Conservation (phyloP, 352 stramenopile species). For the Pythium oligandrum region DNA sequence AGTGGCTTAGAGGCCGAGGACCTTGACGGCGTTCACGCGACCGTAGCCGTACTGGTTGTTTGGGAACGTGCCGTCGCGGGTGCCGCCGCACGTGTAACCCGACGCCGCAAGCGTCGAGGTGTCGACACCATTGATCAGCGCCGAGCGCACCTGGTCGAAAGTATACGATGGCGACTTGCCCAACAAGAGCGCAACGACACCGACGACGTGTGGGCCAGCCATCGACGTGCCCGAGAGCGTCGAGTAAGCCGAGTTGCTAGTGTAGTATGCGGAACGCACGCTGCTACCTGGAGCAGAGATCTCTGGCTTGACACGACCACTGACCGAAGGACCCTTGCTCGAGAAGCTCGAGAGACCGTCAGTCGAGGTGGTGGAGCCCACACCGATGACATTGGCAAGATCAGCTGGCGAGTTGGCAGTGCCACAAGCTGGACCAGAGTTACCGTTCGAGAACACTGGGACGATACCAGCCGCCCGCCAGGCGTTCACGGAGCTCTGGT, state of each 20-base stretch:
- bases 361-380: conserved; percentile 17
- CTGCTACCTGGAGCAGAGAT: conserved; percentile 20
- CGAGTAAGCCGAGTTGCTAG: conserved; percentile 17
- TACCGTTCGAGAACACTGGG: conserved; percentile 27
- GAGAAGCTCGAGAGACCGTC: conserved; percentile 24
- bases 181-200: conserved; percentile 29
- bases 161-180: conserved; percentile 11
- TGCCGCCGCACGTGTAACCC: conserved; percentile 21
- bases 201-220: conserved; percentile 28
- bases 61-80: conserved; percentile 17
- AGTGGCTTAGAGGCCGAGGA: background rate
- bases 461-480: conserved; percentile 26
- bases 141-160: conserved; percentile 13
- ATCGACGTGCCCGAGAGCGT: conserved; percentile 31
- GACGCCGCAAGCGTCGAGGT: conserved; percentile 8
- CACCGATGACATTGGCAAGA: conserved; percentile 18
- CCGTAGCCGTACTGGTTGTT: conserved; percentile 36
- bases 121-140: conserved; percentile 15
- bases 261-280: conserved; percentile 19
- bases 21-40: conserved; percentile 22
- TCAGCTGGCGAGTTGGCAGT: conserved; percentile 21
- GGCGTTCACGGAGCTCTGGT: conserved; percentile 11
- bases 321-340: conserved; percentile 18
- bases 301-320: conserved; percentile 24
- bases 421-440: conserved; percentile 18